Percentiles rank a stretch among this genome's conserved stretches.
phyloP scores from a whole-genome alignment of 192 early-diverging fungal species.

The Coemansia sp. region DNA sequence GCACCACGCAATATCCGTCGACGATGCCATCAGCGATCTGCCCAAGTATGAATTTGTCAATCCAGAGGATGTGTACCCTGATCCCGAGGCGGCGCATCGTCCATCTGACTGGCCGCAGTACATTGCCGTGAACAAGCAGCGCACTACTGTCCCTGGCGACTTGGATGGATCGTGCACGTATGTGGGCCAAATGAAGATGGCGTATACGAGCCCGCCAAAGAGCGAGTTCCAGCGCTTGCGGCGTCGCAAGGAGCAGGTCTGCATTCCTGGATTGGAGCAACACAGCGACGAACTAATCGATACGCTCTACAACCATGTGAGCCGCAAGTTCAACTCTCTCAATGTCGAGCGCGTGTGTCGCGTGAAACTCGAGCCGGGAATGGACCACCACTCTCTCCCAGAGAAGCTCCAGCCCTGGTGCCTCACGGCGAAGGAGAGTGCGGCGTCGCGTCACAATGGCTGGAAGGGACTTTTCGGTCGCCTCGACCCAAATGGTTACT shows the following conservation, averaged over 20 bases:
- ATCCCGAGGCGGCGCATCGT: conserved; percentile 16
- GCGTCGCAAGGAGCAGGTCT: conserved; percentile 39
- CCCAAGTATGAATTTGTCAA: conserved; percentile 67
- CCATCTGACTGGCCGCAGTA: conserved; percentile 28
- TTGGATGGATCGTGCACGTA: conserved; percentile 18
- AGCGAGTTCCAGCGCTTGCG: conserved; percentile 58
- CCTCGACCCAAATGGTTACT: conserved; percentile 60
- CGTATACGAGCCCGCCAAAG: conserved; percentile 41
- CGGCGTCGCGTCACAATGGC: conserved; percentile 57
- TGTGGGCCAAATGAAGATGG: conserved; percentile 52
- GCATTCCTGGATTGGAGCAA: conserved; percentile 13
- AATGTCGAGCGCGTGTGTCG: conserved; percentile 59
- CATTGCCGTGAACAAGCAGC: conserved; percentile 25
- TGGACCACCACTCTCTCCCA: conserved; percentile 55
- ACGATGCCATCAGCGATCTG: conserved; percentile 68
- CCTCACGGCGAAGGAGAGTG: conserved; percentile 51
- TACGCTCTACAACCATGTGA: conserved; percentile 53
- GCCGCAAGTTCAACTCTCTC: conserved; percentile 50
- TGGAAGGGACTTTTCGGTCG: conserved; percentile 68
- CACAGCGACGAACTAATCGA: conserved; percentile 31
- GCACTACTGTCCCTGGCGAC: conserved; percentile 10
- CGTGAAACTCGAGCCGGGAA: conserved; percentile 51
- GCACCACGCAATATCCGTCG: conserved; percentile 58
- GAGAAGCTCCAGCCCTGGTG: conserved; percentile 61
- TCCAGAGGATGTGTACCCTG: conserved; percentile 52